Evolutionary conservation across 2,329 filamentous ascomycete species (phyloP), one percentile per base, ranked within the genome.

Genomic region (Colletotrichum spaethianum): DNA sequence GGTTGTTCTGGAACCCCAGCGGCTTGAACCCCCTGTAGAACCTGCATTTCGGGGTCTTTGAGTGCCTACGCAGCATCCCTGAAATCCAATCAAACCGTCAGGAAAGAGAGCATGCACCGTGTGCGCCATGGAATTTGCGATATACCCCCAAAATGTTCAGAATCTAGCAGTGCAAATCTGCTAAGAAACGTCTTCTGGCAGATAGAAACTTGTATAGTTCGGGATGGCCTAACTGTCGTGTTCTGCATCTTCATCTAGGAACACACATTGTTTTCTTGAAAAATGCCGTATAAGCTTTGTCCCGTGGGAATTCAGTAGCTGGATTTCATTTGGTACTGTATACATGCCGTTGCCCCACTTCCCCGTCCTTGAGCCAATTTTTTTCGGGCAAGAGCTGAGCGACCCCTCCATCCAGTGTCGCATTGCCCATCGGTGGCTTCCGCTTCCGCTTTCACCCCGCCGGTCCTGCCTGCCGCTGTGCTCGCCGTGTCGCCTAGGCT

Each of bases 101-200:
- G 20, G 18, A 26, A 8, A 38, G 20, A 3, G 14, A 2, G 23
- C 12, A 7, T 14, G n/a, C 36, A 44, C 38, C 14, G 56, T 97
- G 93, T 79, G 94, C 94, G 77, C 94, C 91, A 74, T 16, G 90
- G 16, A n/a, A 12, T 2, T 2, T n/a, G 28, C n/a, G 48, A 26
- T 33, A 23, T 92, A 80, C 93, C 33, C 33, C 7, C 5, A 6
- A 2, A 36, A 36, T 36, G n/a, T n/a, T n/a, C n/a, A n/a, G n/a
- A n/a, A n/a, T n/a, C n/a, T n/a, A n/a, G n/a, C n/a, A n/a, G n/a
- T 36, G 11, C 33, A 1, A 36, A 36, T 36, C 2, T 11, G 33
- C 33, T 36, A 7, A 36, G 33, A 36, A 9, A 36, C 2, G 33
- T 36, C 4, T 36, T 36, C 8, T 9, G 11, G 33, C 8, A 36